These are phyloP conservation scores for Sisymbrium irio DNA, from an alignment of 345 rosid genomes.

Conservation along the genomic window DNA sequence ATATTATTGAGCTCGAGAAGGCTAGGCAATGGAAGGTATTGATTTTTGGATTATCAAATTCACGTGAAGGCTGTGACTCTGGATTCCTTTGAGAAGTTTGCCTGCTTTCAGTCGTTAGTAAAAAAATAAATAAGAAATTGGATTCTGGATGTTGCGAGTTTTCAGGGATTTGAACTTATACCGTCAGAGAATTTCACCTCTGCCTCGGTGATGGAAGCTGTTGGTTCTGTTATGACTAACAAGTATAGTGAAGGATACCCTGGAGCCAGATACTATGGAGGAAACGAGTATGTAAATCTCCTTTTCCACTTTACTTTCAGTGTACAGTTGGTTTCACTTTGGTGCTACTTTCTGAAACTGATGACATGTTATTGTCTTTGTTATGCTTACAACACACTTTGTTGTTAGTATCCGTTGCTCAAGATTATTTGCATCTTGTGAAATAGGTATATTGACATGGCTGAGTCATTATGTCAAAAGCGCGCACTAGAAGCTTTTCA, in stretches of 20 bases:
- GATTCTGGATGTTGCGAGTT: neutral
- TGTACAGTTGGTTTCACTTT: neutral
- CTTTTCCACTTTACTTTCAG: neutral
- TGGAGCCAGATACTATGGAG: slow-evolving; percentile 95
- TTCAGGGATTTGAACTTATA: slow-evolving; percentile 87
- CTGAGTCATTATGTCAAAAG: slow-evolving; percentile 82
- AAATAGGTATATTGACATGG: slow-evolving; percentile 90
- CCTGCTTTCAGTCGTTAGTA: neutral
- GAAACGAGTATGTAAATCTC: slow-evolving; percentile 67
- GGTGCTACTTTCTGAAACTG: neutral
- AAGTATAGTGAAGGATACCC: slow-evolving; percentile 98
- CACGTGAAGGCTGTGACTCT: neutral
- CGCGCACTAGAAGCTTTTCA: slow-evolving; percentile 88
- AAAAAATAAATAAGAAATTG: neutral
- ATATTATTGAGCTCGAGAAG: slow-evolving; percentile 91
- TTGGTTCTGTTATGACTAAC: slow-evolving; percentile 96
- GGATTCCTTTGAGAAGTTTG: neutral
- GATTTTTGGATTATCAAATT: neutral
- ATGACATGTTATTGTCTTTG: neutral
- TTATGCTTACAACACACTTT: neutral
- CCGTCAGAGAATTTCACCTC: slow-evolving; percentile 98
- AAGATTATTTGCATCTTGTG: slow-evolving; percentile 9
- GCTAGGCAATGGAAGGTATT: slow-evolving; percentile 99
- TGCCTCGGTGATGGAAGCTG: slow-evolving; percentile 91
- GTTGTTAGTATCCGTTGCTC: neutral